These are phyloP conservation scores for Pleoardoris graminearum DNA, from an alignment of 2,329 filamentous ascomycete species.

Conservation along the genomic window DNA sequence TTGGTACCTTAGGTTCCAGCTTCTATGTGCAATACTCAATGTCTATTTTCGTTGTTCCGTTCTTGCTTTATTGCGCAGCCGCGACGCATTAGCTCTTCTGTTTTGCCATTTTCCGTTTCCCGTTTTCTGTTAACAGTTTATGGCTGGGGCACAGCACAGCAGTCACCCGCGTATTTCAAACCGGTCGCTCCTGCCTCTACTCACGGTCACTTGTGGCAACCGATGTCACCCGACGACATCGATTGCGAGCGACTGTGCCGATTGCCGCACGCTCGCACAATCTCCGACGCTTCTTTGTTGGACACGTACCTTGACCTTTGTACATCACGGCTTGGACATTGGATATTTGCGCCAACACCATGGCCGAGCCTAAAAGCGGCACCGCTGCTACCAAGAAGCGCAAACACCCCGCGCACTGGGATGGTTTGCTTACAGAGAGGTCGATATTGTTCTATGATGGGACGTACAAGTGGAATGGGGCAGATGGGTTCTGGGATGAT, in stretches of 20 bases:
- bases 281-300: too few species aligned
- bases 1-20: too few species aligned
- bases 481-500: slow-evolving; percentile 33
- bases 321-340: too few species aligned
- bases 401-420: slow-evolving; percentile 1
- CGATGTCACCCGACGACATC: not conserved
- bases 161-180: not conserved
- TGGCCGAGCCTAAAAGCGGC: too few species aligned
- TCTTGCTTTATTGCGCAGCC: too few species aligned
- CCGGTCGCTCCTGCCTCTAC: slow-evolving; percentile 1
- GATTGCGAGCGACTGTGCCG: too few species aligned
- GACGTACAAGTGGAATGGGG: slow-evolving; percentile 26
- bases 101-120: not conserved
- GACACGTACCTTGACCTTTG: too few species aligned
- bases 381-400: not conserved
- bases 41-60: not conserved
- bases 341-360: too few species aligned
- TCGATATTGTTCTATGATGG: slow-evolving; percentile 39
- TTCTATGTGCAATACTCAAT: too few species aligned
- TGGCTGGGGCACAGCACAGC: not conserved
- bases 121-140: not conserved
- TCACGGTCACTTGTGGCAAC: not conserved
- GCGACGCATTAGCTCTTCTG: not conserved
- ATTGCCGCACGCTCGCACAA: too few species aligned
- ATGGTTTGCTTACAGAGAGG: slow-evolving; percentile 19